Conservation (phyloP, 108 stramenopile genomes). For the Cylindrotheca fusiformis region DNA sequence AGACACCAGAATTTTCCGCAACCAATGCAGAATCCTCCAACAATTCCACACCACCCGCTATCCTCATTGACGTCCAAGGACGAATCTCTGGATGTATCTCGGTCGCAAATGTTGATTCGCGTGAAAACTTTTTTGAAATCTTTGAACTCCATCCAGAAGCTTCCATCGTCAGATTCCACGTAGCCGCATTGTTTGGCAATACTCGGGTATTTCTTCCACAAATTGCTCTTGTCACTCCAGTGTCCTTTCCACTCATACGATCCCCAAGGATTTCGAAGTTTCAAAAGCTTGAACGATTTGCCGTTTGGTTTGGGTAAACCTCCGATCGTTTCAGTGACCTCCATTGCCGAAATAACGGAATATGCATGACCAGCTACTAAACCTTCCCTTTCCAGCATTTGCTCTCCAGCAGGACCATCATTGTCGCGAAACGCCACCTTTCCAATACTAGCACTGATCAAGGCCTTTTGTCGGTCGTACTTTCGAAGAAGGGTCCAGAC, state of each 20-base stretch:
- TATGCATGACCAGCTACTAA: constrained; percentile 91
- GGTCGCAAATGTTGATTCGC: constrained; percentile 58
- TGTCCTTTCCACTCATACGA: constrained; percentile 79
- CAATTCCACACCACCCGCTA: constrained; percentile 33
- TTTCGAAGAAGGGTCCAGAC: constrained; percentile 58
- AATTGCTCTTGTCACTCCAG: constrained; percentile 44
- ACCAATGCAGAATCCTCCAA: constrained; percentile 33
- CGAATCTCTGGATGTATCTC: constrained; percentile 34
- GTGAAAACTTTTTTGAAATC: constrained; percentile 57
- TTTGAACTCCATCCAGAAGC: constrained; percentile 67
- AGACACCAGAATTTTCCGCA: constrained; percentile 41
- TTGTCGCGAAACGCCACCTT: constrained; percentile 39
- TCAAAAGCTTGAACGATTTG: constrained; percentile 57
- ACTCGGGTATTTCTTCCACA: constrained; percentile 49
- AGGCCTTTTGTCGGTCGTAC: constrained; percentile 30
- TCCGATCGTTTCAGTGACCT: constrained; percentile 30
- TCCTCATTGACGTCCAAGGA: constrained; percentile 42
- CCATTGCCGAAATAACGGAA: constrained; percentile 68
- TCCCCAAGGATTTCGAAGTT: constrained; percentile 78
- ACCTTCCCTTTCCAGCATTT: constrained; percentile 42
- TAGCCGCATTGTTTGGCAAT: constrained; percentile 28
- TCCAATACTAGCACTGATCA: constrained; percentile 52
- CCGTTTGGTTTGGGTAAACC: constrained; percentile 52
- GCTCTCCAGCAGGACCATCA: constrained; percentile 74
- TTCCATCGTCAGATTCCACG: constrained; percentile 47